These are phyloP conservation scores for Achaetomium macrosporum DNA, from an alignment of 2,329 filamentous ascomycete species.

Conservation along the genomic window DNA sequence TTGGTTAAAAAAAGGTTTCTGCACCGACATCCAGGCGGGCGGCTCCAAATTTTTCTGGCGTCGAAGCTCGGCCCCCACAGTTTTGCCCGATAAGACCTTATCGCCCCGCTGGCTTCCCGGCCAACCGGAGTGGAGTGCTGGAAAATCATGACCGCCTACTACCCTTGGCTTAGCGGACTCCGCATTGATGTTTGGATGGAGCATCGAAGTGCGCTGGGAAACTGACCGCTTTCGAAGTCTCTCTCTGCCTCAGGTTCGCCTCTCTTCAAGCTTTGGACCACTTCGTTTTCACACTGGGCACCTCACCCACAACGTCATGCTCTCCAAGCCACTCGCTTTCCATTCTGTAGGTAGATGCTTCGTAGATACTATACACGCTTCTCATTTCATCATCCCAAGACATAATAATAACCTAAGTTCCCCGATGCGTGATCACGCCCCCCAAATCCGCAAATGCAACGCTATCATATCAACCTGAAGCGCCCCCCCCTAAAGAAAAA, in stretches of 20 bases:
- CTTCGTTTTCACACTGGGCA: too few relatives aligned
- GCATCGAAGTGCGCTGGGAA: too few relatives aligned
- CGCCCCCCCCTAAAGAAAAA: too few relatives aligned
- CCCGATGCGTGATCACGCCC: not conserved
- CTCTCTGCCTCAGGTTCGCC: too few relatives aligned
- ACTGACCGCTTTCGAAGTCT: too few relatives aligned
- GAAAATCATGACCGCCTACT: conserved; percentile 6
- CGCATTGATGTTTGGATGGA: too few relatives aligned
- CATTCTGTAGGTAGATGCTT: too few relatives aligned
- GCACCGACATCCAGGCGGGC: conserved; percentile 19
- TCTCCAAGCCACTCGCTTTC: too few relatives aligned
- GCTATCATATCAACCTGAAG: not conserved
- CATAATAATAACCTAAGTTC: too few relatives aligned
- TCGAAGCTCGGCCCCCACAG: conserved; percentile 12
- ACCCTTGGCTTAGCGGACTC: not conserved
- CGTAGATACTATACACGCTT: not conserved
- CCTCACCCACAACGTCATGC: too few relatives aligned
- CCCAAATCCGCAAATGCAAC: not conserved
- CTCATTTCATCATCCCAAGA: not conserved
- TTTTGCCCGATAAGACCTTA: conserved; percentile 16
- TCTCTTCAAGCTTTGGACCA: too few relatives aligned
- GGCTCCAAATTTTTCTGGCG: conserved; percentile 18
- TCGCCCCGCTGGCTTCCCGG: conserved; percentile 19
- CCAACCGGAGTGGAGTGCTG: conserved; percentile 11
- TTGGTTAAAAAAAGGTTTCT: conserved; percentile 9